Evolutionary conservation across 345 rosid species (phyloP), one percentile per base, ranked within the genome.

Genomic region (Syzygium oleosum): DNA sequence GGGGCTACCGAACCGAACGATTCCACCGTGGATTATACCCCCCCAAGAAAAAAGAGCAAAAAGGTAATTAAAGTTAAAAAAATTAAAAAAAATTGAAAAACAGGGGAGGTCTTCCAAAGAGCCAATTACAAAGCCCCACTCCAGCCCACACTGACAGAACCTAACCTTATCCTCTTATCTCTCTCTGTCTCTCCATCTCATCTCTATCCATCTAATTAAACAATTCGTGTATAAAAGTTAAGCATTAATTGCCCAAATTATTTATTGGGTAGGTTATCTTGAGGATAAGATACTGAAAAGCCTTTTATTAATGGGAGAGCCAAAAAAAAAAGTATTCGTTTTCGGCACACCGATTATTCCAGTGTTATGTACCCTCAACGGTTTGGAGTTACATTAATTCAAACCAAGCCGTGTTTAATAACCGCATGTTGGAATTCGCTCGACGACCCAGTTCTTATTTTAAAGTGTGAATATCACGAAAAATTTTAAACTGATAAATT

Each of bases 401-500:
- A 63, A 2, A 17, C 16, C 6, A 1, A 68, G 23, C 23, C 43
- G 14, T 23, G 56, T 25, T 27, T 15, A 13, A 12, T 7, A 27
- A 49, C 13, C 23, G 41, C 9, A 6, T 2, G n/a, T 13, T 14
- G 14, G 85, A 84, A 27, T 27, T 27, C 22, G 54, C 17, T 25
- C 9, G 38, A 2, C 1, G 51, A 49, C 17, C 29, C 52, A 22
- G 49, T 23, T 83, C 19, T 12, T 15, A 83, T 21, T 43, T 43
- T 51, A 9, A 25, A 41, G 46, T 5, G 46, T 41, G 6, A 41
- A 41, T 41, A 41, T 4, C 6, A 41, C 3, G 43, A 41, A 41
- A 41, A 41, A 41, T 41, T 0, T 1, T 1, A 41, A 41, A 41
- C 4, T 41, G 1, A 41, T 41, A 41, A 1, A 41, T 41, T 4